Conservation (phyloP, 192 early-diverging fungal species). For the Pilaira anomala region DNA sequence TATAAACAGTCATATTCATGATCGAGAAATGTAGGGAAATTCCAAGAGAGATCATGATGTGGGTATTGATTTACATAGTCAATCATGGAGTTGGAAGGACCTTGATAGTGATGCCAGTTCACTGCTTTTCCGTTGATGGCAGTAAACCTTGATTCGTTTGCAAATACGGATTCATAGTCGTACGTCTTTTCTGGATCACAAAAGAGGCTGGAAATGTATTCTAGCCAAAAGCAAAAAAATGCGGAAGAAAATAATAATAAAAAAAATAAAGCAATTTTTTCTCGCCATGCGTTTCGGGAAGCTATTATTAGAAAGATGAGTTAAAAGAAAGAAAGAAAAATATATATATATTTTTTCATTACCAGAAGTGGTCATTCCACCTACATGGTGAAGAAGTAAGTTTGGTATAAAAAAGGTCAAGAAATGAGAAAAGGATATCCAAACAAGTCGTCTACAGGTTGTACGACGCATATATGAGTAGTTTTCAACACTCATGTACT, state of each 20-base stretch:
- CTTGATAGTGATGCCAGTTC: constrained; percentile 10
- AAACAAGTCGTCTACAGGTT: constrained; percentile 23
- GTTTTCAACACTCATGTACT: constrained; percentile 9
- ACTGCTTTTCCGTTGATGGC: constrained; percentile 36
- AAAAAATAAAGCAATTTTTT: constrained; percentile 33
- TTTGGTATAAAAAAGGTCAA: constrained; percentile 28
- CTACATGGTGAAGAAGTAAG: constrained; percentile 14
- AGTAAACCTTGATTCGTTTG: constrained; percentile 16
- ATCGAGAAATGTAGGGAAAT: constrained; percentile 33
- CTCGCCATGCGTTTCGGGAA: constrained; percentile 26
- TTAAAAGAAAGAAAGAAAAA: background rate
- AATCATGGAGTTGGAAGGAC: background rate
- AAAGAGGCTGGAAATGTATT: constrained; percentile 28
- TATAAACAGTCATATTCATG: constrained; percentile 1
- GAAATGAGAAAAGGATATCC: constrained; percentile 23
- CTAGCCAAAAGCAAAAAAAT: constrained; percentile 29
- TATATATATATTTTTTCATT: background rate
- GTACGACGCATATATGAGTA: constrained; percentile 18
- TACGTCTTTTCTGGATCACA: constrained; percentile 26
- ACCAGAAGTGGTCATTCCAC: constrained; percentile 23
- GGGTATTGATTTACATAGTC: constrained; percentile 25
- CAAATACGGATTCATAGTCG: constrained; percentile 19
- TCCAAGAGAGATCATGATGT: constrained; percentile 26
- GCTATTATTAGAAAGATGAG: constrained; percentile 1
- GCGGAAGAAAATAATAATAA: constrained; percentile 17